phyloP scores from a whole-genome alignment of 208 protist genomes.

The Leishmania tropica region DNA sequence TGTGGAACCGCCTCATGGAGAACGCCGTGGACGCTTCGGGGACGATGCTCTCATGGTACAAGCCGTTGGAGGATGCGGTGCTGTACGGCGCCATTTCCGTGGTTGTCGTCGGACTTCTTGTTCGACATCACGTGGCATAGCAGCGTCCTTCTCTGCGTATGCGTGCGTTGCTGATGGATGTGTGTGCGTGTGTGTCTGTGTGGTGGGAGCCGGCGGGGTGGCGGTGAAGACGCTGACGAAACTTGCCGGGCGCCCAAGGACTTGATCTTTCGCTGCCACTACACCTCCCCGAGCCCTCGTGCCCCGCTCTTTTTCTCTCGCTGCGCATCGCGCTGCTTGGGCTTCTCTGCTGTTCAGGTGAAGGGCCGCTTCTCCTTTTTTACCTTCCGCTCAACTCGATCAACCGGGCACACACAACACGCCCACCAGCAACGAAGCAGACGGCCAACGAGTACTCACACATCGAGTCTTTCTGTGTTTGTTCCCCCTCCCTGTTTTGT shows the following conservation, averaged over 20 bases:
- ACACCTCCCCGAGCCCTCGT: not conserved
- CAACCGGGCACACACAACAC: not conserved
- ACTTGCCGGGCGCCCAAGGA: not conserved
- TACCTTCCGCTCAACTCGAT: not conserved
- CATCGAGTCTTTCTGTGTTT: not conserved
- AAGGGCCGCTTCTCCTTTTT: not conserved
- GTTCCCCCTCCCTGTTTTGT: not conserved
- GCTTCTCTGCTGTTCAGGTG: not conserved
- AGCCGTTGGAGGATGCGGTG: slow-evolving; percentile 26
- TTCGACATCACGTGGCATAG: slow-evolving; percentile 49
- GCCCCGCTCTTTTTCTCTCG: not conserved
- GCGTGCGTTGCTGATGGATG: not conserved
- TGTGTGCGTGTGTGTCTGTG: not conserved
- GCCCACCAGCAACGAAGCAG: too few relatives aligned
- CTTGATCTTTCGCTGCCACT: slow-evolving; percentile 2
- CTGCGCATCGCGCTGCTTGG: not conserved
- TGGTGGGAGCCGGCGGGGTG: not conserved
- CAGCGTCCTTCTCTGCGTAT: not conserved
- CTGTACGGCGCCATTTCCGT: slow-evolving; percentile 28
- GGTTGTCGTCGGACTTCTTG: slow-evolving; percentile 44
- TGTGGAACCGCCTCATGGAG: not conserved
- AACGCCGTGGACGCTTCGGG: not conserved
- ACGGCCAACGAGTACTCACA: not conserved
- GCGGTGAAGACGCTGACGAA: not conserved
- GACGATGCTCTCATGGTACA: slow-evolving; percentile 22